phyloP scores from a whole-genome alignment of 176 grass and related monocot genomes.

The Eremochloa ophiuroides region DNA sequence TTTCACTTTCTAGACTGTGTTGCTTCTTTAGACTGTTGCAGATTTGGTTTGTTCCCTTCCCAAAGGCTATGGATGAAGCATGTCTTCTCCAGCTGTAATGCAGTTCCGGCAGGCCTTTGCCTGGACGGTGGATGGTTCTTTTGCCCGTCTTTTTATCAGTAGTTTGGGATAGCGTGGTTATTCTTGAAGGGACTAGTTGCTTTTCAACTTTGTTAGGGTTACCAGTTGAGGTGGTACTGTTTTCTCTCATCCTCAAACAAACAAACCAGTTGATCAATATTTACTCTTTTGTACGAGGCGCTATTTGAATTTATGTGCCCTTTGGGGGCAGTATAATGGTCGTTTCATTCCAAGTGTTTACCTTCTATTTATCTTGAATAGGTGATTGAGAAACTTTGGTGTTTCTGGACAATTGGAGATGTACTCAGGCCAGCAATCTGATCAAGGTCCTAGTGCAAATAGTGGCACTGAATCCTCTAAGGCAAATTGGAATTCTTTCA shows the following conservation, averaged over 20 bases:
- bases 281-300: constrained; percentile 17
- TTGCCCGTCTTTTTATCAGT: constrained; percentile 36
- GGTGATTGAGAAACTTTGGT: constrained; percentile 23
- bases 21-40: constrained; percentile 35
- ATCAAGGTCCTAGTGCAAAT: constrained; percentile 36
- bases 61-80: constrained; percentile 30
- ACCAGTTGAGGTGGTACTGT: constrained; percentile 32
- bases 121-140: constrained; percentile 43
- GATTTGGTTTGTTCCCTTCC: constrained; percentile 54
- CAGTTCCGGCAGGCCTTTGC: constrained; percentile 43
- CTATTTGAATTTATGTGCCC: neutral
- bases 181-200: constrained; percentile 45
- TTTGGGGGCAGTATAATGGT: constrained; percentile 9
- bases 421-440: constrained; percentile 67
- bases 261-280: constrained; percentile 24
- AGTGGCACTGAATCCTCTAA: constrained; percentile 47
- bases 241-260: neutral
- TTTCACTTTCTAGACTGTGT: constrained; percentile 44
- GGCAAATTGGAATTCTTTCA: constrained; percentile 55
- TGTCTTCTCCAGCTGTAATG: constrained; percentile 50
- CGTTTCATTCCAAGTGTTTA: constrained; percentile 21
- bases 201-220: constrained; percentile 55
- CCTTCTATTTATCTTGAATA: constrained; percentile 20
- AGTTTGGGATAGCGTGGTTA: constrained; percentile 28
- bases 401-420: constrained; percentile 37